Base-by-base conservation (phyloP, 805 yeast species). In the Isabelozyma gotoi region DNA sequence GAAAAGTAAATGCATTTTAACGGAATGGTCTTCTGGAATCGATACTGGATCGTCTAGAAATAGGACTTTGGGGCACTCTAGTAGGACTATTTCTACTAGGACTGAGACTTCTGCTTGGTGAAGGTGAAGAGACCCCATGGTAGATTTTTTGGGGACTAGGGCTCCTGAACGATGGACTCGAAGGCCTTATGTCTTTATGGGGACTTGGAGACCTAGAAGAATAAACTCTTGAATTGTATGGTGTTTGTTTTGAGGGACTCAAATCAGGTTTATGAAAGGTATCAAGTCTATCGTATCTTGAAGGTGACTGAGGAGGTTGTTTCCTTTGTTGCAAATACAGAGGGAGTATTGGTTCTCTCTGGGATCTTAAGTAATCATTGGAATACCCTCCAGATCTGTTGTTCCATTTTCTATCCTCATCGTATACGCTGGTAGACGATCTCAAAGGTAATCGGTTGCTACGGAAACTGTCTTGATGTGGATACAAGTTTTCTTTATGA, bases 361-460 rank as follows among this genome's bases (percentile, higher is more conserved):
- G 41, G 40, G 27, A 33, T 18, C 27, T 34, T 10, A 29, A 29
- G 31, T 15, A 21, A 8, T 14, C 40, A 18, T 44, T 52, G 36
- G 29, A 24, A n/a, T 5, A 24, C 12, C n/a, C 29, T 3, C n/a
- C 29, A 24, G 29, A 24, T 24, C 29, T 10, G 12, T 24, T 24
- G 12, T 24, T 24, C 29, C 29, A 24, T n/a, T n/a, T 24, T 24
- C 10, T 24, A 10, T 24, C 29, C 10, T 24, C 29, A 10, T 24
- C 29, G 12, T 24, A 24, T n/a, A 24, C 8, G 29, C 29, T n/a
- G 7, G 29, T 24, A 10, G 29, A 24, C 12, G 29, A 24, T 24
- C 29, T 24, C 12, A 24, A 24, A 24, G 29, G 29, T 24, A 24
- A n/a, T 10, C 29, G 29, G 12, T 24, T 24, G 12, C 12, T 24